Base-by-base conservation (phyloP, 805 yeast genomes). In the Torulaspora franciscae region DNA sequence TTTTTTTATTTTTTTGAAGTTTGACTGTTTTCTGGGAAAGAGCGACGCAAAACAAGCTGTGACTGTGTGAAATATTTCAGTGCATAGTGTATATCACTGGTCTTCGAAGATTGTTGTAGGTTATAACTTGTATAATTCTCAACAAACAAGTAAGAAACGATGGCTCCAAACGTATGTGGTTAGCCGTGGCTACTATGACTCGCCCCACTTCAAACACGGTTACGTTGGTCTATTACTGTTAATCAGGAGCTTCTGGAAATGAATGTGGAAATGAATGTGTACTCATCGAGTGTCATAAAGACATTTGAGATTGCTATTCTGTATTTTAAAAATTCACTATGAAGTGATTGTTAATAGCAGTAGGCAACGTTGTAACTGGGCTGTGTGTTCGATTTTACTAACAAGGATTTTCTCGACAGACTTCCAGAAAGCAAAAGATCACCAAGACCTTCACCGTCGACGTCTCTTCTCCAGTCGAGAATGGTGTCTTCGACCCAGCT, bases 401-500 rank as follows among this genome's bases (percentile, higher is more conserved):
- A 41, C 50, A 34, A 26, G 22, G 36, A 34, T 50, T 51, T 58
- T 52, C 17, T 29, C 15, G 9, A 52, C 71, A 83, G 95, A 82
- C 89, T 72, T 85, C 79, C 78, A 81, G 80, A 82, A 81, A 77
- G 75, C 83, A 72, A 83, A 85, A 80, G 71, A 79, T 78, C 70
- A 80, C 85, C 70, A 85, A 83, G 80, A 86, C 85, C 77, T 88
- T 85, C 79, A 85, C 85, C 68, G 91, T 93, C 70, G 98, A 91
- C 80, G 87, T 85, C 70, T 81, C 96, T 55, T 95, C 95, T 72
- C 96, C 96, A 77, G 89, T 89, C 70, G 95, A 87, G 73, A 87
- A 86, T 76, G 95, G 90, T 79, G 95, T 91, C 71, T 87, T 89
- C 68, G 98, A 93, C 84, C 93, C 95, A 73, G 85, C 93, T 70